A percentile compares a stretch with the other conserved stretches of the same genome.
Conservation (phyloP, 331 rosid species). For the Rosa hybrid region DNA sequence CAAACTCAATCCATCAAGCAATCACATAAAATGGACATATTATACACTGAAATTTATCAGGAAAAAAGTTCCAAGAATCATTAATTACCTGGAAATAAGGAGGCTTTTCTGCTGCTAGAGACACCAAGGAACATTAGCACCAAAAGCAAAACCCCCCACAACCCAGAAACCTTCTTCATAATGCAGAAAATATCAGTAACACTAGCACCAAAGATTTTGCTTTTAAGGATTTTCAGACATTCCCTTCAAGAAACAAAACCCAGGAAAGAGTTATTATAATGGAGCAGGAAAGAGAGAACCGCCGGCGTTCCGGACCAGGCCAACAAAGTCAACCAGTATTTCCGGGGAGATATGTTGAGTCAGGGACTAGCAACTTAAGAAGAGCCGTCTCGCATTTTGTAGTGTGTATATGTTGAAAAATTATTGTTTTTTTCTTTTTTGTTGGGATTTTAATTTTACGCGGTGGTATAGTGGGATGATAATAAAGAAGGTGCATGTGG, state of each 20-base stretch:
- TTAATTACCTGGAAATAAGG: slow-evolving; percentile 40
- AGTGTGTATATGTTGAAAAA: slow-evolving; percentile 13
- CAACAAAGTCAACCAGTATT: slow-evolving; percentile 24
- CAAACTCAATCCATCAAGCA: neutral
- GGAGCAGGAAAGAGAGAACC: neutral
- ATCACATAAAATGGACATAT: neutral
- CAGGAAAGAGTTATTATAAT: neutral
- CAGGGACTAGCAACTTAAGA: slow-evolving; percentile 12
- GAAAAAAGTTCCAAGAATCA: neutral
- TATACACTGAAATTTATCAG: neutral
- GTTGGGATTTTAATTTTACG: neutral
- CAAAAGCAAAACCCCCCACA: slow-evolving; percentile 43
- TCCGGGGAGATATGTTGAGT: slow-evolving; percentile 14
- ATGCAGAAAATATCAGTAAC: slow-evolving; percentile 11
- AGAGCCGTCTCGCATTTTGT: slow-evolving; percentile 20
- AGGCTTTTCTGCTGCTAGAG: slow-evolving; percentile 30
- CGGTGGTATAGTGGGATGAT: slow-evolving; percentile 7
- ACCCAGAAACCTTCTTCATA: slow-evolving; percentile 66
- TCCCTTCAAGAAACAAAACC: slow-evolving; percentile 14
- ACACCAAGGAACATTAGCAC: slow-evolving; percentile 35
- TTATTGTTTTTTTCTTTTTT: neutral
- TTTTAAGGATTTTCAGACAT: neutral
- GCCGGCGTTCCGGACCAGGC: neutral
- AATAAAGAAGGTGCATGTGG: slow-evolving; percentile 35
- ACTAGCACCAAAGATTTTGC: neutral